Evolutionary conservation across 345 rosid species (phyloP).

Genomic region (Kernera saxatilis): DNA sequence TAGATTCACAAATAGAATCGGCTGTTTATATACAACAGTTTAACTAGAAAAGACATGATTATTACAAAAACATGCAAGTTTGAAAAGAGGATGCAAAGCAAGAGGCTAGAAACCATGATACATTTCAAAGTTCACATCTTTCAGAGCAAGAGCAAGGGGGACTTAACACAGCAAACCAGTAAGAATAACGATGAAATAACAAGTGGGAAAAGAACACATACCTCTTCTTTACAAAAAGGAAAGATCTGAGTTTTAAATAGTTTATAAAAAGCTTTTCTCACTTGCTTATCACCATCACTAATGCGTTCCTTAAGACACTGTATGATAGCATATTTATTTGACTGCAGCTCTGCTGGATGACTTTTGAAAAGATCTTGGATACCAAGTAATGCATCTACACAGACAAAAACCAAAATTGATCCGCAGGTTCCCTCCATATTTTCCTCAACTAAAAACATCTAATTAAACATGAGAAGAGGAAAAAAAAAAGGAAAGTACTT

Average conservation of each 20-base stretch:
- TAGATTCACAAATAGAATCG: slow-evolving; percentile 20
- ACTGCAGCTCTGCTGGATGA: slow-evolving; percentile 62
- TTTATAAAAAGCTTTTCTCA: slow-evolving; percentile 55
- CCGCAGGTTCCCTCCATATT: background rate
- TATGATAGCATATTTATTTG: slow-evolving; percentile 49
- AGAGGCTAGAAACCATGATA: too few species aligned
- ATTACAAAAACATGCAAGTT: background rate
- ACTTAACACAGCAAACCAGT: background rate
- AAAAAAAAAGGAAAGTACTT: slow-evolving; percentile 40
- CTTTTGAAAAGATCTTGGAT: slow-evolving; percentile 57
- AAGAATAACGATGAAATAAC: too few species aligned
- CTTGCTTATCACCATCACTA: slow-evolving; percentile 57
- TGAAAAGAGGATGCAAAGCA: too few species aligned
- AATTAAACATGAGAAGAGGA: background rate
- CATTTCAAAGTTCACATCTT: background rate
- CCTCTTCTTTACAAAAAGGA: slow-evolving; percentile 74
- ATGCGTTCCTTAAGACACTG: slow-evolving; percentile 66
- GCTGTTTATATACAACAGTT: slow-evolving; percentile 15
- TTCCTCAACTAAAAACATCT: background rate
- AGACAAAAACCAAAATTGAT: slow-evolving; percentile 10
- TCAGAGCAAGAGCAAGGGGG: too few species aligned
- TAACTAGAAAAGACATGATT: background rate
- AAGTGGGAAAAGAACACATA: slow-evolving; percentile 20
- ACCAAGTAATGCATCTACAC: slow-evolving; percentile 72
- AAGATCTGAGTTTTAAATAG: slow-evolving; percentile 57